These are phyloP conservation scores for Zea luxurians DNA, from an alignment of 176 grass and related monocot genomes.

Conservation along the genomic window DNA sequence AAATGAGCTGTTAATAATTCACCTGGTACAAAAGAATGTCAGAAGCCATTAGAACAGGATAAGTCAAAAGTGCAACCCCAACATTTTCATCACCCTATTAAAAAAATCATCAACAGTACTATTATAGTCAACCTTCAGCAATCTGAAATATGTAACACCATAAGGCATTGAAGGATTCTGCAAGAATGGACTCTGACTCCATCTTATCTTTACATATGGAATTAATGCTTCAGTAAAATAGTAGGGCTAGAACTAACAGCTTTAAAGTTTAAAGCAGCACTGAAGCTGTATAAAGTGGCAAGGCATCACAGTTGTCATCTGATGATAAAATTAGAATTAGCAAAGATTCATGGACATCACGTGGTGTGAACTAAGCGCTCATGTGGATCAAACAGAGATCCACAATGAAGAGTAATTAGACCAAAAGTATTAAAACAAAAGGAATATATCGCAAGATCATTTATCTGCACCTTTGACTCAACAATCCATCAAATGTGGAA, in stretches of 20 bases:
- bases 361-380: slow-evolving; percentile 5
- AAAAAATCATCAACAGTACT: slow-evolving; percentile 10
- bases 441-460: slow-evolving; percentile 11
- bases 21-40: slow-evolving; percentile 99
- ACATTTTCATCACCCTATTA: slow-evolving; percentile 98
- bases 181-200: slow-evolving; percentile 19
- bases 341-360: not conserved
- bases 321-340: slow-evolving; percentile 27
- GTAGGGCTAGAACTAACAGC: not conserved
- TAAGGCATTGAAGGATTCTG: not conserved
- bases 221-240: slow-evolving; percentile 16
- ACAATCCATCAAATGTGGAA: slow-evolving; percentile 24
- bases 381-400: slow-evolving; percentile 11
- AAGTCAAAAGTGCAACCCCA: slow-evolving; percentile 88
- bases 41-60: slow-evolving; percentile 99
- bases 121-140: slow-evolving; percentile 10
- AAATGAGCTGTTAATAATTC: slow-evolving; percentile 36
- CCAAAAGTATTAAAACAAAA: slow-evolving; percentile 10
- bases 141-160: slow-evolving; percentile 10
- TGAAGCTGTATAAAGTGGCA: slow-evolving; percentile 2
- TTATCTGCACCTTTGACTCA: not conserved
- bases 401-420: not conserved
- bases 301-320: not conserved
- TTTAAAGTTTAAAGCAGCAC: not conserved
- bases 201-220: slow-evolving; percentile 19